A percentile compares a stretch with the other conserved stretches of the same genome.
phyloP scores from a whole-genome alignment of 208 protist species.

The Angomonas ambiguus region DNA sequence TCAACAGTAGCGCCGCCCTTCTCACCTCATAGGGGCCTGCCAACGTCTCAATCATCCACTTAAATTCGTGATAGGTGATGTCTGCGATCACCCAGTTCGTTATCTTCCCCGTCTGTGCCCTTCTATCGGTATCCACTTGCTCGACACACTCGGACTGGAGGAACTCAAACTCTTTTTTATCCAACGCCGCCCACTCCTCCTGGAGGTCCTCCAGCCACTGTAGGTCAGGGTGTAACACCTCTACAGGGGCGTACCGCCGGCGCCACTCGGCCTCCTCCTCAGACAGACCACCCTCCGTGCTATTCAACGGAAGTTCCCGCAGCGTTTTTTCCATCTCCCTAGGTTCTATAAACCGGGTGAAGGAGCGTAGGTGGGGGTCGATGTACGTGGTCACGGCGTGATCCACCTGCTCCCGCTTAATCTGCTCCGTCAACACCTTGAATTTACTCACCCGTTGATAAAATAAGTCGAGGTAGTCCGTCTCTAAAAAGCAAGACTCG shows the following conservation, averaged over 20 bases:
- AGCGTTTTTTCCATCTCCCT: conserved; percentile 15
- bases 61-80: conserved; percentile 61
- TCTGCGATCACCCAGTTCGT: conserved; percentile 71
- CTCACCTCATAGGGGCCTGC: conserved; percentile 53
- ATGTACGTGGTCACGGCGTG: conserved; percentile 29
- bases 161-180: not conserved
- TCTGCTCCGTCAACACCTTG: conserved; percentile 55
- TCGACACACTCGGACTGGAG: not conserved
- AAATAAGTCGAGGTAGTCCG: conserved; percentile 12
- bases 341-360: conserved; percentile 28
- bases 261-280: not conserved
- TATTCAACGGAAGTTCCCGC: not conserved
- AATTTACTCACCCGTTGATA: conserved; percentile 24
- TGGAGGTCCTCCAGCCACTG: conserved; percentile 13
- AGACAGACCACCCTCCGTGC: not conserved
- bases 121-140: not conserved
- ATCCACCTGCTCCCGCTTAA: conserved; percentile 33
- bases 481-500: conserved; percentile 43
- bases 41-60: conserved; percentile 74
- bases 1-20: conserved; percentile 45
- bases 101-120: not conserved
- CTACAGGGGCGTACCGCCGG: not conserved
- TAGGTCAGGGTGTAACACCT: conserved; percentile 8
- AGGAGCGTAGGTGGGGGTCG: conserved; percentile 25
- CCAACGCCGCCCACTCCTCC: not conserved